Evolutionary conservation across 192 early-diverging fungal species (phyloP).

Genomic region (Coemansia asiatica): DNA sequence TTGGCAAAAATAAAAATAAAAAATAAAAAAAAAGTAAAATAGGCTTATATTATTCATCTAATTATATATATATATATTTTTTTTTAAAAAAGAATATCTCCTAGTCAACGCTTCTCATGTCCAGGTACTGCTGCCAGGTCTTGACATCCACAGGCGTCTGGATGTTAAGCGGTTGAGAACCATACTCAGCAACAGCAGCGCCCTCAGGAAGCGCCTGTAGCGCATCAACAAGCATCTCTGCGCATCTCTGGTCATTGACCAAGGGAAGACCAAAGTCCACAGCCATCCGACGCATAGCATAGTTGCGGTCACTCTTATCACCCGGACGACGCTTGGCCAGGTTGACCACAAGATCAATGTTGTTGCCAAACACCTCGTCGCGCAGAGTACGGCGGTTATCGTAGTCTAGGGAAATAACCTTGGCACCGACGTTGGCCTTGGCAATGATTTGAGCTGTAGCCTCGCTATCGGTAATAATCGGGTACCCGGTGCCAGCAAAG

Average conservation of each 20-base stretch:
- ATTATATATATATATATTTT: neutral
- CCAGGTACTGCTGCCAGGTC: slow-evolving; percentile 70
- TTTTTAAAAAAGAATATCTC: neutral
- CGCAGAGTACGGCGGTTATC: slow-evolving; percentile 61
- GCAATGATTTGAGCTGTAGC: slow-evolving; percentile 58
- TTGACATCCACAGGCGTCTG: slow-evolving; percentile 65
- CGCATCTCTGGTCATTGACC: slow-evolving; percentile 93
- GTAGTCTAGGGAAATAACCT: slow-evolving; percentile 56
- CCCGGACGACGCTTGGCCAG: slow-evolving; percentile 66
- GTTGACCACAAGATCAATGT: slow-evolving; percentile 73
- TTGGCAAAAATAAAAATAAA: too few relatives aligned
- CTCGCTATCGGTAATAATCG: slow-evolving; percentile 68
- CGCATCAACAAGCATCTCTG: slow-evolving; percentile 89
- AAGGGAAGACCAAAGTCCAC: slow-evolving; percentile 96
- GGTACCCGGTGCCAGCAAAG: slow-evolving; percentile 61
- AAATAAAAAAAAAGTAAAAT: neutral
- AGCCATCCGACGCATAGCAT: slow-evolving; percentile 87
- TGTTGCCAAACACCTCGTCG: slow-evolving; percentile 58
- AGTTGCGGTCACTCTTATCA: slow-evolving; percentile 63
- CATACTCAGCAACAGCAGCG: slow-evolving; percentile 29
- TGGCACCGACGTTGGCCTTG: slow-evolving; percentile 37
- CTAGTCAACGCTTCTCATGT: slow-evolving; percentile 22
- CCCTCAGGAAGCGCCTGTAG: slow-evolving; percentile 58
- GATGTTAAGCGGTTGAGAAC: slow-evolving; percentile 30
- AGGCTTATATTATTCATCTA: too few relatives aligned